Conservation (phyloP, 768 basidiomycete species). For the Auricularia auricula-judae region DNA sequence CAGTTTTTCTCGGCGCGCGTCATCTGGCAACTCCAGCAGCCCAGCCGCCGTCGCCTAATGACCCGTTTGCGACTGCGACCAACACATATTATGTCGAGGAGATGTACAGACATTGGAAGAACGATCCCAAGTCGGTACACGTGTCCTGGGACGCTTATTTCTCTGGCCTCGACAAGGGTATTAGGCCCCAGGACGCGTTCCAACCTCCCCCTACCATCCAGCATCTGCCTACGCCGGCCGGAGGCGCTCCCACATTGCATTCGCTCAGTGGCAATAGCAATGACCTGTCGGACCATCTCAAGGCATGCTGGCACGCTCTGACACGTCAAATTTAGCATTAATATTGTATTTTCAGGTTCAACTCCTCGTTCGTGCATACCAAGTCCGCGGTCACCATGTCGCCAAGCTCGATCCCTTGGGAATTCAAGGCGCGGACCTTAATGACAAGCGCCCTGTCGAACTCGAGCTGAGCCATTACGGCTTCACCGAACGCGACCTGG, state of each 20-base stretch:
- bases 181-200: conserved; percentile 72
- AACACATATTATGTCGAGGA: conserved; percentile 84
- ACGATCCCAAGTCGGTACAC: conserved; percentile 88
- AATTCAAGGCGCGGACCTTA: conserved; percentile 82
- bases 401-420: conserved; percentile 95
- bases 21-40: conserved; percentile 10
- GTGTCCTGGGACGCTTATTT: conserved; percentile 93
- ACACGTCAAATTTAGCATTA: background rate
- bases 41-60: conserved; percentile 57
- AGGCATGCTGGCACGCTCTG: conserved; percentile 35
- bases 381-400: conserved; percentile 95
- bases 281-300: conserved; percentile 88
- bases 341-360: conserved; percentile 52
- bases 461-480: conserved; percentile 91
- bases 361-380: conserved; percentile 95
- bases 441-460: conserved; percentile 69
- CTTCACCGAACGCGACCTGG: conserved; percentile 87
- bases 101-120: conserved; percentile 88
- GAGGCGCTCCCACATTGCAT: conserved; percentile 70
- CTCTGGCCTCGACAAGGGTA: conserved; percentile 80
- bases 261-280: conserved; percentile 44
- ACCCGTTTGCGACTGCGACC: conserved; percentile 85
- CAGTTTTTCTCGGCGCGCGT: conserved; percentile 2
- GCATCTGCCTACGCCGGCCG: conserved; percentile 54
- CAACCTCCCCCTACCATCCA: conserved; percentile 62